phyloP scores from a whole-genome alignment of 1,284 basidiomycete genomes.

The Austroboletus niveus region DNA sequence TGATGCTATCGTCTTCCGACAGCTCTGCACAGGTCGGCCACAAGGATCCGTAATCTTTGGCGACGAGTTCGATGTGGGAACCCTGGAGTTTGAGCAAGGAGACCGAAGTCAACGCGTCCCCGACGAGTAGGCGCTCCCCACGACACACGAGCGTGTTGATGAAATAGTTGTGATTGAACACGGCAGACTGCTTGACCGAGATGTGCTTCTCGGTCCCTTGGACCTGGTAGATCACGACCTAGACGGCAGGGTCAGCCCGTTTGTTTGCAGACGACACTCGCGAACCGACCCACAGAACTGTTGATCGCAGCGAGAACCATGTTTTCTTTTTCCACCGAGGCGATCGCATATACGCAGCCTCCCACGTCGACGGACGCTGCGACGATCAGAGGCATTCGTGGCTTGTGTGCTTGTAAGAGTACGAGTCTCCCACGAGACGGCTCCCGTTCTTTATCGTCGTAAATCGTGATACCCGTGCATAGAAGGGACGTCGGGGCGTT shows the following conservation, averaged over 20 bases:
- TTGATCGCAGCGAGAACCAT: constrained; percentile 71
- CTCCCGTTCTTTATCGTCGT: constrained; percentile 51
- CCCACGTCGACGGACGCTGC: constrained; percentile 39
- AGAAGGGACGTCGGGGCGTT: constrained; percentile 44
- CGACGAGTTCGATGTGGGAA: constrained; percentile 55
- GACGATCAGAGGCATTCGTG: constrained; percentile 16
- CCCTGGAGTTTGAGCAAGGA: constrained; percentile 61
- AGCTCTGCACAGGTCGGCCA: constrained; percentile 66
- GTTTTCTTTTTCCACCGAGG: constrained; percentile 36
- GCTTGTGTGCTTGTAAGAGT: constrained; percentile 35
- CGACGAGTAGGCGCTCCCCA: constrained; percentile 56
- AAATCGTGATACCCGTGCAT: constrained; percentile 59
- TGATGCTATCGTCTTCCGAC: constrained; percentile 53
- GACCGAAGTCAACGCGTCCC: constrained; percentile 83
- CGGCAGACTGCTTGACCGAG: constrained; percentile 45
- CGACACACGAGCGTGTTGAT: constrained; percentile 61
- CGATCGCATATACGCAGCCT: constrained; percentile 65
- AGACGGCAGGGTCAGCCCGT: constrained; percentile 1
- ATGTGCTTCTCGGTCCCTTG: constrained; percentile 32
- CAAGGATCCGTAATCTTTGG: constrained; percentile 76
- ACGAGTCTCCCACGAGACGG: constrained; percentile 59
- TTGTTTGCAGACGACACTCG: background rate
- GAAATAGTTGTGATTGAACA: constrained; percentile 81
- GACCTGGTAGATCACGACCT: constrained; percentile 50
- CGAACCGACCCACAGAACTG: constrained; percentile 55